phyloP scores from a whole-genome alignment of 257 asterid genomes.

The Ophiorrhiza pumila region DNA sequence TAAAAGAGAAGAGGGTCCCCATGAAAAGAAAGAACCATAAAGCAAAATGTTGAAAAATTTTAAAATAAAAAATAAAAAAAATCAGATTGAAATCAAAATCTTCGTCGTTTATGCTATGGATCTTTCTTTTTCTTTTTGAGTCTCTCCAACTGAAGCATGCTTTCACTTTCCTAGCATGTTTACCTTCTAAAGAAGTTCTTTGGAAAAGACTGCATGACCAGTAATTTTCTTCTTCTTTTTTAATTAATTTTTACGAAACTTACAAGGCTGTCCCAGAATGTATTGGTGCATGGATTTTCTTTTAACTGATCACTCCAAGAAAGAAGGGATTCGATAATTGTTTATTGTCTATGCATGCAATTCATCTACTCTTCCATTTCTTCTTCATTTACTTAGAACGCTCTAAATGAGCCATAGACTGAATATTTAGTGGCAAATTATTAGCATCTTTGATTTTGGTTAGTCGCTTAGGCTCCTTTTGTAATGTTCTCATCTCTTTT shows the following conservation, averaged over 20 bases:
- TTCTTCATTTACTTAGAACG: no score
- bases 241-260: no score
- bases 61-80: neutral
- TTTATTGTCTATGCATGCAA: no score
- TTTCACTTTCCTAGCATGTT: conserved; percentile 29
- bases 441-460: no score
- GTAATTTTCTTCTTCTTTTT: neutral
- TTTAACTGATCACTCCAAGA: no score
- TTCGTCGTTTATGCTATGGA: conserved; percentile 4
- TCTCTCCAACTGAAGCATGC: conserved; percentile 24
- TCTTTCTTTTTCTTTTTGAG: neutral
- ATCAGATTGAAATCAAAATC: conserved; percentile 24
- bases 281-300: no score
- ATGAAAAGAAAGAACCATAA: conserved; percentile 29
- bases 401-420: no score
- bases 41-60: conserved; percentile 27
- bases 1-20: conserved; percentile 39
- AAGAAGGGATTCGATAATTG: no score
- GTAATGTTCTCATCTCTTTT: neutral
- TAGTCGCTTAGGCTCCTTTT: neutral
- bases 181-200: conserved; percentile 15
- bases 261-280: no score
- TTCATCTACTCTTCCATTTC: no score
- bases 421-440: no score
- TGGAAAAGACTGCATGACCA: neutral